Percentiles rank a stretch among this genome's conserved stretches.
These are phyloP conservation scores for Salix exigua DNA, from an alignment of 345 rosid species.

Conservation along the genomic window DNA sequence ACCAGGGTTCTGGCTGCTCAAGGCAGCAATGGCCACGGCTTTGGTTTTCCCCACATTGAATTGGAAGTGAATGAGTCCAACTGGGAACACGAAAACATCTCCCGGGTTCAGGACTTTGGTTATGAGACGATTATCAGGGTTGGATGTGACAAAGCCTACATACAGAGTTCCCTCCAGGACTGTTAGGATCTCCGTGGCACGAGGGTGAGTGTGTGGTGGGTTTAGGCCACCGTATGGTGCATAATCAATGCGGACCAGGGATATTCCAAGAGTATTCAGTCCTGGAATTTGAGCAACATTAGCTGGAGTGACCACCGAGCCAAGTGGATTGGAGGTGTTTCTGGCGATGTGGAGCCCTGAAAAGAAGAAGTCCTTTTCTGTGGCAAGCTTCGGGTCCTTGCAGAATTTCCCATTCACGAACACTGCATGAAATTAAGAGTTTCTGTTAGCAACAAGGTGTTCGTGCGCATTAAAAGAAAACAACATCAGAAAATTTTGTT, in stretches of 20 bases:
- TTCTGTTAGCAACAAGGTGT: too few species aligned
- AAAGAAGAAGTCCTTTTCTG: not conserved
- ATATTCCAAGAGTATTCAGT: constrained; percentile 13
- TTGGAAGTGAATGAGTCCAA: constrained; percentile 7
- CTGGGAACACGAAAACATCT: constrained; percentile 10
- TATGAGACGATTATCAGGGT: constrained; percentile 5
- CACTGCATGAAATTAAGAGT: not conserved
- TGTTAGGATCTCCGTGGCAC: not conserved
- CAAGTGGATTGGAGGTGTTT: not conserved
- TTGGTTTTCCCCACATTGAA: not conserved
- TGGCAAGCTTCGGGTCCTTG: constrained; percentile 4
- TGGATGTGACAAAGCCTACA: constrained; percentile 7
- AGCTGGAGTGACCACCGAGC: not conserved
- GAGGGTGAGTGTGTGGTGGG: constrained; percentile 8
- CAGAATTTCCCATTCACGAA: constrained; percentile 9
- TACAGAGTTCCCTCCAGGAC: not conserved
- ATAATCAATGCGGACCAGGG: not conserved
- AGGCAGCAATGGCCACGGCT: not conserved
- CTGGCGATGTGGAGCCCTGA: not conserved
- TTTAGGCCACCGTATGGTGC: not conserved
- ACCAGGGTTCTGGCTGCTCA: constrained; percentile 15
- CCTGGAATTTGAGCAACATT: not conserved
- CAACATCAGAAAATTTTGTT: too few species aligned
- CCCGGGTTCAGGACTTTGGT: not conserved
- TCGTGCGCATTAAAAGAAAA: too few species aligned